Conservation (phyloP, 257 asterid species). For the Solanum virginianum region DNA sequence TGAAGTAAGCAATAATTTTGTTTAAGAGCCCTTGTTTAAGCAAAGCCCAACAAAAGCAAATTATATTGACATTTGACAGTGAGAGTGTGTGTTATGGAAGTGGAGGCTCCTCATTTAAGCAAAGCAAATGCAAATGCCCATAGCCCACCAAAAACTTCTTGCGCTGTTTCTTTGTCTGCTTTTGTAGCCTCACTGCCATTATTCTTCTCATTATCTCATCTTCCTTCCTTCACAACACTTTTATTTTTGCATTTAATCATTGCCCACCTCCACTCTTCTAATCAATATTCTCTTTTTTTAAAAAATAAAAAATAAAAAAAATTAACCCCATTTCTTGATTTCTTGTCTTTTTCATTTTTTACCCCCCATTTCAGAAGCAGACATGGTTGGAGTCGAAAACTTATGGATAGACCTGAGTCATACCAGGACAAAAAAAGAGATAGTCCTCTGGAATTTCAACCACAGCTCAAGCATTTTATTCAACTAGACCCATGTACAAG, state of each 20-base stretch:
- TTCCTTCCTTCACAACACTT: conserved; percentile 16
- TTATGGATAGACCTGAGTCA: conserved; percentile 36
- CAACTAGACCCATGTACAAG: conserved; percentile 2
- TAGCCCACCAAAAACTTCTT: conserved; percentile 12
- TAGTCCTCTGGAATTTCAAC: conserved; percentile 4
- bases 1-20: background rate
- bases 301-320: background rate
- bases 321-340: background rate
- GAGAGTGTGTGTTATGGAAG: background rate
- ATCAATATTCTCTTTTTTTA: background rate
- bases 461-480: conserved; percentile 11
- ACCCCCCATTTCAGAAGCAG: conserved; percentile 10
- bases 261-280: conserved; percentile 22
- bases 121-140: background rate
- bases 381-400: conserved; percentile 26
- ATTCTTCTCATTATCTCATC: background rate
- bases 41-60: conserved; percentile 2
- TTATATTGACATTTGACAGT: background rate
- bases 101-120: conserved; percentile 22
- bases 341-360: conserved; percentile 5
- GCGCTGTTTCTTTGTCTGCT: background rate
- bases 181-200: background rate
- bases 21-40: background rate
- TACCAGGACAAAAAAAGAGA: conserved; percentile 14
- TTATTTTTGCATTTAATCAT: conserved; percentile 17